Percentiles rank a stretch among this genome's conserved stretches.
Evolutionary conservation across 805 yeast species (phyloP).

Genomic region (Citeromyces matritensis): DNA sequence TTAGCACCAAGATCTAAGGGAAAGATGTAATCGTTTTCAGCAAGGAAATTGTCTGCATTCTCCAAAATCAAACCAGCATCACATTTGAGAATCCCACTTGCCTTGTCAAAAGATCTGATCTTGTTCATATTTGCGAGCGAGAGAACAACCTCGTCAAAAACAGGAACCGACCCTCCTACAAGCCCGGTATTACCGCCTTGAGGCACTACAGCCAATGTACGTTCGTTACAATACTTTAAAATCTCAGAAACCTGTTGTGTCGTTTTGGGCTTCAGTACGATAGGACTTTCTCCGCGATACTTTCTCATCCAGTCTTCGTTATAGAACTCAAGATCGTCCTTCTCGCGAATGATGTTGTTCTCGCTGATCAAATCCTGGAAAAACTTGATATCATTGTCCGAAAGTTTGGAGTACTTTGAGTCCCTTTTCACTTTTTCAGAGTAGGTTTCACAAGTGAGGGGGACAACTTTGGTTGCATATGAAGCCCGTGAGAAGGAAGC

Average conservation of each 20-base stretch:
- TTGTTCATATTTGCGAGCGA: slow-evolving; percentile 60
- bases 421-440: slow-evolving; percentile 40
- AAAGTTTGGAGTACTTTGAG: slow-evolving; percentile 32
- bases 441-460: slow-evolving; percentile 61
- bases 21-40: slow-evolving; percentile 77
- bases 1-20: slow-evolving; percentile 93
- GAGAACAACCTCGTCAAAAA: slow-evolving; percentile 78
- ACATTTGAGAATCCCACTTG: slow-evolving; percentile 73
- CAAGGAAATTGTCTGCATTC: slow-evolving; percentile 62
- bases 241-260: slow-evolving; percentile 67
- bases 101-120: slow-evolving; percentile 67
- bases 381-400: slow-evolving; percentile 36
- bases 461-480: slow-evolving; percentile 8
- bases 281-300: slow-evolving; percentile 72
- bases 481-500: no score
- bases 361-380: slow-evolving; percentile 48
- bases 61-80: slow-evolving; percentile 90
- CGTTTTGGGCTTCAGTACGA: slow-evolving; percentile 73
- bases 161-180: slow-evolving; percentile 89
- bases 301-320: slow-evolving; percentile 94
- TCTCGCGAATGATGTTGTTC: slow-evolving; percentile 32
- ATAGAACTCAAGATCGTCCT: slow-evolving; percentile 50
- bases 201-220: slow-evolving; percentile 75
- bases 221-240: slow-evolving; percentile 65
- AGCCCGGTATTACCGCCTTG: slow-evolving; percentile 97